A percentile compares a stretch with the other conserved stretches of the same genome.
These are phyloP conservation scores for Suhomyces emberorum DNA, from an alignment of 805 yeast genomes.

Conservation along the genomic window DNA sequence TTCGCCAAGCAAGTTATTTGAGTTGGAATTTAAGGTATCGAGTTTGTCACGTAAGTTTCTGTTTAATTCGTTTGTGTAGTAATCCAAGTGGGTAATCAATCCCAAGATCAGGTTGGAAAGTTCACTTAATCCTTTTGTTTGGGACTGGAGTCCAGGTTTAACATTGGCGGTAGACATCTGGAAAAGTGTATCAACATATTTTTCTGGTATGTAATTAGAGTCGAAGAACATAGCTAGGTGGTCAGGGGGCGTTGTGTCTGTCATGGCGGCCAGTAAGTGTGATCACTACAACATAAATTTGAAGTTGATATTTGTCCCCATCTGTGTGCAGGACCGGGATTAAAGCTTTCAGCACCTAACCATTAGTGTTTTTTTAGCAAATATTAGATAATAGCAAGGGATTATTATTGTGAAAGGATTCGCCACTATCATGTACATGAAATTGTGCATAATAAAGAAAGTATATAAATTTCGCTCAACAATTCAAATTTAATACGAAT, in stretches of 20 bases:
- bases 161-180: slow-evolving; percentile 32
- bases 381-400: no score
- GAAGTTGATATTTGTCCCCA: no score
- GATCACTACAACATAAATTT: no score
- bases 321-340: no score
- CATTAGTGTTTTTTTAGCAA: no score
- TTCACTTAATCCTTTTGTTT: slow-evolving; percentile 30
- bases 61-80: slow-evolving; percentile 57
- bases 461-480: no score
- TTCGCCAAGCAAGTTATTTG: slow-evolving; percentile 40
- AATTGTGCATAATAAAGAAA: no score
- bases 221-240: slow-evolving; percentile 63
- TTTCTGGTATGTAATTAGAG: slow-evolving; percentile 59
- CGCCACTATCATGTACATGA: no score
- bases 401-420: no score
- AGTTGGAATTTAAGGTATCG: slow-evolving; percentile 39
- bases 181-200: slow-evolving; percentile 61
- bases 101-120: slow-evolving; percentile 49
- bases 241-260: background rate
- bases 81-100: slow-evolving; percentile 58
- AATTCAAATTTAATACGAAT: no score
- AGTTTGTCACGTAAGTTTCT: slow-evolving; percentile 51
- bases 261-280: no score
- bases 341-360: no score
- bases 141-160: background rate